Base-by-base conservation (phyloP, 2,329 filamentous ascomycete genomes). In the Aspergillus sp. region DNA sequence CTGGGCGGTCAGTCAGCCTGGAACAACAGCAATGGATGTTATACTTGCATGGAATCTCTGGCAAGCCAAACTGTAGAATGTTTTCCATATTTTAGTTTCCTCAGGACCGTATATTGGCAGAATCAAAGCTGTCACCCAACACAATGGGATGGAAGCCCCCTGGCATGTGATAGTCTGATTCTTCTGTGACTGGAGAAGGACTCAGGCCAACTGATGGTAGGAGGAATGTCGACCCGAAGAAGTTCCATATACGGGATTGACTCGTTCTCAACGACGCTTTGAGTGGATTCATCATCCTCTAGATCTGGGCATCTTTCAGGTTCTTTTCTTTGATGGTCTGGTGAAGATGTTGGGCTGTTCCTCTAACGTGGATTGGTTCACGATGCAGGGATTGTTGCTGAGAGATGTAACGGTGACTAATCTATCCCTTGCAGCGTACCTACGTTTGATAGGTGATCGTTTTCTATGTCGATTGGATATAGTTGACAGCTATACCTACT, bases 131-230 rank as follows among this genome's bases (percentile, higher is more conserved):
- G 75, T 96, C 92, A 65, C 91, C 91, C 55, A 96, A 86, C 65
- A 85, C 82, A 46, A 96, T 90, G 9, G 91, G 91, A 70, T 96
- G 91, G 74, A 96, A 96, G 57, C 91, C 91, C 67, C 91, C 91
- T 75, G 94, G 93, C 82, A 90, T 94, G 79, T 97, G 96, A 72
- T 95, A 90, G 75, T 96, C 90, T 45, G 89, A 93, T 76, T 96
- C 92, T 76, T 96, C 92, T 76, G 25, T 19, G 19, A 42, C 53
- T 42, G 5, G 32, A 44, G 4, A 43, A 52, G 49, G 38, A 36
- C 25, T 41, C 29, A 45, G 29, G 42, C 29, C 34, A 45, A 44
- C 49, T 31, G 9, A 20, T 44, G 41, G 19, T 14, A 45, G 20
- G 9, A 43, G 44, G 19, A 25, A 49, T 9, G 49, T 25, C 29